Conservation (phyloP, 2,329 filamentous ascomycete species). For the Talaromyces sp. region DNA sequence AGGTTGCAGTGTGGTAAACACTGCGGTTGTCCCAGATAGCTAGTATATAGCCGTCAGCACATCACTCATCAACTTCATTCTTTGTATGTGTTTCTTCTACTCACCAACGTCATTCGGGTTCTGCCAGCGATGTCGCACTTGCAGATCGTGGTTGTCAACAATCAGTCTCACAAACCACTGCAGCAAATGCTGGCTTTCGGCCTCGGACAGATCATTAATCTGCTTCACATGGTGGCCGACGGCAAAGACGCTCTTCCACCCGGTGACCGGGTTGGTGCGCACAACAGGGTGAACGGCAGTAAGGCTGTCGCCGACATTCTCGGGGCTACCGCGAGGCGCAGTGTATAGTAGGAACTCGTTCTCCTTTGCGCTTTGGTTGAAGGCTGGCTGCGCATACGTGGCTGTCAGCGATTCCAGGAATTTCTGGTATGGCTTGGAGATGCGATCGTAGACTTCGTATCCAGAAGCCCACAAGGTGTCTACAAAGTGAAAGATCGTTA, state of each 20-base stretch:
- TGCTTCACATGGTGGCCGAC: slow-evolving; percentile 25
- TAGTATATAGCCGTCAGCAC: slow-evolving; percentile 10
- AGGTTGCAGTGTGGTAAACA: slow-evolving; percentile 43
- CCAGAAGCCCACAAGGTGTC: slow-evolving; percentile 43
- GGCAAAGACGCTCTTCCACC: slow-evolving; percentile 36
- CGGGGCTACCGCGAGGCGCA: slow-evolving; percentile 44
- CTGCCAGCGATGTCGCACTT: slow-evolving; percentile 34
- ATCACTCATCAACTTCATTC: not conserved
- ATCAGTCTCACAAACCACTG: slow-evolving; percentile 33
- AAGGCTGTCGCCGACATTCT: slow-evolving; percentile 53
- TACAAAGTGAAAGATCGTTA: not conserved
- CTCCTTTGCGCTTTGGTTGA: slow-evolving; percentile 25
- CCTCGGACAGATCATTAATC: slow-evolving; percentile 28
- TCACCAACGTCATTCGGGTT: slow-evolving; percentile 39
- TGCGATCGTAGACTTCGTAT: slow-evolving; percentile 40
- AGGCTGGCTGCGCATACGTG: slow-evolving; percentile 27
- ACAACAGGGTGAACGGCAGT: slow-evolving; percentile 40
- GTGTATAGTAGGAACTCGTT: slow-evolving; percentile 26
- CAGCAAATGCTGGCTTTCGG: slow-evolving; percentile 29
- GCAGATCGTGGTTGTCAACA: slow-evolving; percentile 38
- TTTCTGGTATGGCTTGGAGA: slow-evolving; percentile 31
- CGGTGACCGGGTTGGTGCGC: slow-evolving; percentile 50
- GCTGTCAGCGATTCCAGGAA: slow-evolving; percentile 30
- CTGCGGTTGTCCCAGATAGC: slow-evolving; percentile 57
- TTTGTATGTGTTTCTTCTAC: not conserved